These are phyloP conservation scores for Phytopythium helicoides DNA, from an alignment of 352 stramenopile species.

Conservation along the genomic window DNA sequence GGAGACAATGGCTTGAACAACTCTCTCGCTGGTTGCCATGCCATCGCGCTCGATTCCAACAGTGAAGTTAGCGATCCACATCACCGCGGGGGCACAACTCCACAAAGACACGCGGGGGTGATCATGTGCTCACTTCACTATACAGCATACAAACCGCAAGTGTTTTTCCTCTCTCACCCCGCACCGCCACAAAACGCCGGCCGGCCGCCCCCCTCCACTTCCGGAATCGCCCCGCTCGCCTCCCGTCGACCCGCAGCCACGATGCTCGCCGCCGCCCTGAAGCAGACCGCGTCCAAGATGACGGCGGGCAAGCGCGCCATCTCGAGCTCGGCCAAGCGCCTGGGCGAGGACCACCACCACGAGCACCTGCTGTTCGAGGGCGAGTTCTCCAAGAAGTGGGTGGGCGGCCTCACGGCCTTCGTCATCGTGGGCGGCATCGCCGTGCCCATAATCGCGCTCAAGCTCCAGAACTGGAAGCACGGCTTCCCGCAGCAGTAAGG, in stretches of 20 bases:
- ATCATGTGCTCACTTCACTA: neutral
- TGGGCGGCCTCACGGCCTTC: conserved; percentile 51
- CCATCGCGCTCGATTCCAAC: no score
- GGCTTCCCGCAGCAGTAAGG: conserved; percentile 84
- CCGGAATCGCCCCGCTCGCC: conserved; percentile 13
- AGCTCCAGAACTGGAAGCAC: conserved; percentile 91
- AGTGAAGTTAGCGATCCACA: no score
- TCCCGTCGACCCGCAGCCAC: conserved; percentile 1
- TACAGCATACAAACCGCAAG: conserved; percentile 7
- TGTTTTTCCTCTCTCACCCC: neutral
- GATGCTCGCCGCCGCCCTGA: conserved; percentile 64
- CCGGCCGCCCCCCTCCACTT: conserved; percentile 4
- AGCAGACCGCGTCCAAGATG: conserved; percentile 67
- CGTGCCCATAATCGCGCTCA: conserved; percentile 60
- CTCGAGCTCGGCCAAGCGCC: conserved; percentile 71
- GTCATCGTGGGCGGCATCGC: conserved; percentile 63
- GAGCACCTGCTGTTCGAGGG: conserved; percentile 84
- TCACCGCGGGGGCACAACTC: no score
- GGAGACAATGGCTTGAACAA: no score
- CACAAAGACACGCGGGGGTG: conserved; percentile 10
- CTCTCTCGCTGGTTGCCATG: no score
- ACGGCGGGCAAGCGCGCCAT: conserved; percentile 63
- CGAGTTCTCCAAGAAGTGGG: conserved; percentile 75
- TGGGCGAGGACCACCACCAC: conserved; percentile 79
- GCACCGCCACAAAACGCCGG: no score